Percentiles rank a stretch among this genome's conserved stretches.
These are phyloP conservation scores for Aegilops tauschii DNA, from an alignment of 176 grass and related monocot genomes.

Conservation along the genomic window DNA sequence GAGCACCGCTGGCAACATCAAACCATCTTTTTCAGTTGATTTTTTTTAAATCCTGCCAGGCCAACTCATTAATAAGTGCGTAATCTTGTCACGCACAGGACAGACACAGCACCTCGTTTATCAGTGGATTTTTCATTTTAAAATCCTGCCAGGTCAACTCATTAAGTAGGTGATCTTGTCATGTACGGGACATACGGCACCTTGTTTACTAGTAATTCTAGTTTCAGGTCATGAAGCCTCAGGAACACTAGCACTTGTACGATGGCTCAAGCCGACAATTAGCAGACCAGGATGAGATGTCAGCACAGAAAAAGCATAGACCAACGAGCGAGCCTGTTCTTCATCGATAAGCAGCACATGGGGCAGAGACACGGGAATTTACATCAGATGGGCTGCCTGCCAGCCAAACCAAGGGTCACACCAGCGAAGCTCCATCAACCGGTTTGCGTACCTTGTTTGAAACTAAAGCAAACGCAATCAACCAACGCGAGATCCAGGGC, in stretches of 20 bases:
- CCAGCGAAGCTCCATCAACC: conserved; percentile 26
- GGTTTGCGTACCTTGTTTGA: conserved; percentile 28
- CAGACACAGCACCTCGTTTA: no score
- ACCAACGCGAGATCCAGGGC: conserved; percentile 2
- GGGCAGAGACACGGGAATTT: conserved; percentile 25
- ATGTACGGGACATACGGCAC: no score
- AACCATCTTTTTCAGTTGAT: no score
- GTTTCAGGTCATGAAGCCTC: not conserved
- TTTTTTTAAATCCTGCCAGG: no score
- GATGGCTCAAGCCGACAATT: no score
- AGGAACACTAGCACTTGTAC: not conserved
- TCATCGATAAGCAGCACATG: conserved; percentile 10
- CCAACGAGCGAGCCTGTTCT: not conserved
- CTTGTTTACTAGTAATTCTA: no score
- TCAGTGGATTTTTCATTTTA: no score
- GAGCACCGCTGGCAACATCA: no score
- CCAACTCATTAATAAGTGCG: no score
- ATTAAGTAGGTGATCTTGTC: no score
- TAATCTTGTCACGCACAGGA: no score
- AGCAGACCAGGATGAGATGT: not conserved
- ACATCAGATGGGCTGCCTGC: not conserved
- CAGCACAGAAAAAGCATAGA: not conserved
- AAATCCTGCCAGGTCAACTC: no score
- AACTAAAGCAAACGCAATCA: conserved; percentile 35
- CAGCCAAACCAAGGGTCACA: not conserved